Evolutionary conservation across 352 stramenopile species (phyloP), one percentile per base, ranked within the genome.

Genomic region (Pythium phragmitis): DNA sequence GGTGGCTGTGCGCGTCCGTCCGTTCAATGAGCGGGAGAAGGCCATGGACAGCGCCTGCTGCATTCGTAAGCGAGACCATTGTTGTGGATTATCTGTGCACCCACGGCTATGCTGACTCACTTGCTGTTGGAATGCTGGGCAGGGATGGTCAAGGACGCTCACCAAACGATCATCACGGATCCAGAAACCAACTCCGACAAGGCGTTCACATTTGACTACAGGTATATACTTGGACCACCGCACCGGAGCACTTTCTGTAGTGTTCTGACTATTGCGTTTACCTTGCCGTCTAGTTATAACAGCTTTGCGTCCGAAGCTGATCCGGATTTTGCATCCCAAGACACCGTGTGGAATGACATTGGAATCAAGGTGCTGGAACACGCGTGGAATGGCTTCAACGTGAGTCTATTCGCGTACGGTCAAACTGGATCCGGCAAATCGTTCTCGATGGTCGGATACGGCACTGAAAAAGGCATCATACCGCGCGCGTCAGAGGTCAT

Each of bases 361-460:
- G 88, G 88, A 14, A 67, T 94, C 56, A 91, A 88, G 58, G 87
- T 96, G 17, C 76, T 96, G 5, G 86, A 96, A 63, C 90, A 96
- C 59, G 88, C 88, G 1, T 96, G 85, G 86, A 91, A 93, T 63
- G 88, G 88, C 12, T 96, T 95, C 80, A 95, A 96, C 48, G 85
- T 94, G 16, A 94, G 82, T 34, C 69, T 96, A 28, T 96, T 96
- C 56, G 87, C 87, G 7, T 95, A 96, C 57, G 87, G 87, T 0
- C 87, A 96, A 57, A 96, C 87, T n/a, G 87, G 87, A 8, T 74
- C 87, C 0, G 87, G 87, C 3, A 96, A 96, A 39, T 93, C 82
- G 5, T 94, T 94, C 21, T 94, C 84, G 2, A 96, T 96, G 87
- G 88, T 94, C 21, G 87, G 86, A 4, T 94, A 94, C 59, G 85